Evolutionary conservation across 306 rosid species (phyloP).

Genomic region (Lithocarpus polystachyus): DNA sequence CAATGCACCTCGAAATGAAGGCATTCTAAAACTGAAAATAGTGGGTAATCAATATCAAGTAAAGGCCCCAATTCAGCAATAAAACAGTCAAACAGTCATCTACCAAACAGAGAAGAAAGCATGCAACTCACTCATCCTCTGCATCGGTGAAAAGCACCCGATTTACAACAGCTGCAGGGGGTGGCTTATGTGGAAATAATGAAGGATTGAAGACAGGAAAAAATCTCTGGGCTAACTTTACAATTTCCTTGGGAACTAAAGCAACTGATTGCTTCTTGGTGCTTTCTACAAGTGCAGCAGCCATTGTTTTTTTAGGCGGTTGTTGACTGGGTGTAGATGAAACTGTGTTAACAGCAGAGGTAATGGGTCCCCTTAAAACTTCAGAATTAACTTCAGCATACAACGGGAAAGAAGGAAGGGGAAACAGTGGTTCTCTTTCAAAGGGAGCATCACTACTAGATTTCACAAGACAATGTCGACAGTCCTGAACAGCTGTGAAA

Average conservation of each 20-base stretch:
- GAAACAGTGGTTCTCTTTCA: constrained; percentile 78
- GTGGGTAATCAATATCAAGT: constrained; percentile 8
- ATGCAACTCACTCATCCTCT: constrained; percentile 89
- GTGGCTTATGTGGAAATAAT: constrained; percentile 92
- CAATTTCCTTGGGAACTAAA: constrained; percentile 78
- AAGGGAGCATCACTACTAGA: constrained; percentile 42
- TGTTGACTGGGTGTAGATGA: constrained; percentile 43
- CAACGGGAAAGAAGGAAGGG: constrained; percentile 43
- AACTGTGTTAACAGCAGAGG: constrained; percentile 33
- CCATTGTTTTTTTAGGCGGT: constrained; percentile 82
- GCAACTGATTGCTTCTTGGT: constrained; percentile 93
- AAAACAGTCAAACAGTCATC: neutral
- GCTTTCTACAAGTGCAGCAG: constrained; percentile 86
- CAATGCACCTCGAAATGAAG: neutral
- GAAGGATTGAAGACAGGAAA: constrained; percentile 74
- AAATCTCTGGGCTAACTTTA: constrained; percentile 67
- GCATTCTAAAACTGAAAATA: neutral
- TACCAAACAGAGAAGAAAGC: constrained; percentile 13
- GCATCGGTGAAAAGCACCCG: constrained; percentile 93
- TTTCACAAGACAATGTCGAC: constrained; percentile 60
- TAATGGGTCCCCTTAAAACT: constrained; percentile 31
- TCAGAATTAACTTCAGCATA: constrained; percentile 45
- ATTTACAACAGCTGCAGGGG: constrained; percentile 66
- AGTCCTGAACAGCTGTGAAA: constrained; percentile 64
- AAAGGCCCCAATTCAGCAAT: constrained; percentile 7